Conservation (phyloP, 208 protist genomes). For the Leptomonas pyrrhocoris region DNA sequence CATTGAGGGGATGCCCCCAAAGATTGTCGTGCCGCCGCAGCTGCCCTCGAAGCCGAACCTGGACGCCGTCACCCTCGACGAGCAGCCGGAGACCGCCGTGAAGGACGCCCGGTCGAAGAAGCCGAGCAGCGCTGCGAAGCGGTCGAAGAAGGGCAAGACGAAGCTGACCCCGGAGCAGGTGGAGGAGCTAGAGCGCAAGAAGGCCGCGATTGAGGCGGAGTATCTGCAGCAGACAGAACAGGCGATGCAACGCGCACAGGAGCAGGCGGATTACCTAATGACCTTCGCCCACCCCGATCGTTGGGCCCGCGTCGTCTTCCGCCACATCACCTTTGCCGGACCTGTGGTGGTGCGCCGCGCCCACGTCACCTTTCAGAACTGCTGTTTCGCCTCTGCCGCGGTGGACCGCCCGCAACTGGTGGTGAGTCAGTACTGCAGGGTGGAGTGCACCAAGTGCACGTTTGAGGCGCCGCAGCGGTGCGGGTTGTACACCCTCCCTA, state of each 20-base stretch:
- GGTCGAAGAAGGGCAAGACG: constrained; percentile 45
- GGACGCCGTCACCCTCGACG: constrained; percentile 25
- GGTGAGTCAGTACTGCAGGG: constrained; percentile 79
- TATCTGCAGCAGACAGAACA: constrained; percentile 69
- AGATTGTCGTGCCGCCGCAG: constrained; percentile 72
- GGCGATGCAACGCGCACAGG: constrained; percentile 55
- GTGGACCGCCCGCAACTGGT: constrained; percentile 57
- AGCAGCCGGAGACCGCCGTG: neutral
- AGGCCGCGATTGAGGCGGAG: constrained; percentile 57
- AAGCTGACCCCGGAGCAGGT: constrained; percentile 71
- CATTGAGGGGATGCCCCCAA: constrained; percentile 63
- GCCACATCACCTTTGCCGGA: constrained; percentile 75
- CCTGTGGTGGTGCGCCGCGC: constrained; percentile 73
- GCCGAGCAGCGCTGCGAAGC: constrained; percentile 17
- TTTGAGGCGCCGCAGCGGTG: constrained; percentile 65
- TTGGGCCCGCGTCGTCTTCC: constrained; percentile 70
- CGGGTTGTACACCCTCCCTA: constrained; percentile 74
- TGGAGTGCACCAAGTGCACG: constrained; percentile 74
- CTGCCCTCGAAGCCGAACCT: constrained; percentile 43
- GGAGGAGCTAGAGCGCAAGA: constrained; percentile 66
- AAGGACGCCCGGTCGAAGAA: constrained; percentile 19
- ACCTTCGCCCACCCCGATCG: constrained; percentile 84
- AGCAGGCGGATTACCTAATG: constrained; percentile 80
- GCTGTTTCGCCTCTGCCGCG: constrained; percentile 44
- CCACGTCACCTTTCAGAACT: constrained; percentile 86